A percentile compares a stretch with the other conserved stretches of the same genome.
phyloP scores from a whole-genome alignment of 2,329 filamentous ascomycete genomes.

The Aspergillus sp. region DNA sequence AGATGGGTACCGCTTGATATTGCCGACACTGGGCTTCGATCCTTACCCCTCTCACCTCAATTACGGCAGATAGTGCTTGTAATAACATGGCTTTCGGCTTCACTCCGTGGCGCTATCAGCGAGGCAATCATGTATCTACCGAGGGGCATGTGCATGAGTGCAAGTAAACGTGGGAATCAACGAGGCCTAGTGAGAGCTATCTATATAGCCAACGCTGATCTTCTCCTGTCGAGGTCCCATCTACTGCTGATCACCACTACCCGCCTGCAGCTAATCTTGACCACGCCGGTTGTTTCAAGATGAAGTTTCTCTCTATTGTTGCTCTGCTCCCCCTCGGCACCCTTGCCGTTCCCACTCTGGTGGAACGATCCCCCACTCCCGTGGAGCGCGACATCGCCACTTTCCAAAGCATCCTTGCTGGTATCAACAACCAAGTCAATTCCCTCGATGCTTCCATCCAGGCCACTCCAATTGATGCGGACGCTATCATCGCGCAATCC shows the following conservation, averaged over 20 bases:
- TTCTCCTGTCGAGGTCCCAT: background rate
- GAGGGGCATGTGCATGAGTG: background rate
- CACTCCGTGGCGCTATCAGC: background rate
- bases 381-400: slow-evolving; percentile 19
- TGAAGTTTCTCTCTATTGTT: slow-evolving; percentile 10
- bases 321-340: background rate
- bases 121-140: background rate
- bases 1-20: background rate
- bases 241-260: background rate
- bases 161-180: background rate
- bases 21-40: too few relatives aligned
- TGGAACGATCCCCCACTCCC: background rate
- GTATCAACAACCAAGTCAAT: slow-evolving; percentile 19
- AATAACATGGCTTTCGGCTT: background rate
- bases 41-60: background rate
- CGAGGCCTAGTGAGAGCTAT: background rate
- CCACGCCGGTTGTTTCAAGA: background rate
- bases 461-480: slow-evolving; percentile 4
- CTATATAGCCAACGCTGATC: background rate
- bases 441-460: slow-evolving; percentile 16
- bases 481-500: slow-evolving; percentile 10
- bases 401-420: slow-evolving; percentile 14
- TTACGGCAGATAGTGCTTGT: background rate
- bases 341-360: slow-evolving; percentile 13
- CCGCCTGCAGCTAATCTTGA: background rate